These are phyloP conservation scores for Corrigiola litoralis DNA, from an alignment of 179 eudicot species.

Conservation along the genomic window DNA sequence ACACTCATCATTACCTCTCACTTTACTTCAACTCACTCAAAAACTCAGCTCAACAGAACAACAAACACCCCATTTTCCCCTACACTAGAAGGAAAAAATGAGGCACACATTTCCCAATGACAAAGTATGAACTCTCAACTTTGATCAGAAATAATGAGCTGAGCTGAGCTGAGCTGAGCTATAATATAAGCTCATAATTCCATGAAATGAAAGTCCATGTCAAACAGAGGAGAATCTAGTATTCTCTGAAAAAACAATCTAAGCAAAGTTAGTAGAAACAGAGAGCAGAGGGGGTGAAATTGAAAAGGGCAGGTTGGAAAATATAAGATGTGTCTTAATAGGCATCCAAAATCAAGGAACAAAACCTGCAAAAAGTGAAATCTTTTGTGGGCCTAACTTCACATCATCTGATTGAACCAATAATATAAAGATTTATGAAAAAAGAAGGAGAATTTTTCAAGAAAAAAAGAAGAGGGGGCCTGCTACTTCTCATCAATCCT, in stretches of 20 bases:
- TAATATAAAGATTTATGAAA: too few species aligned
- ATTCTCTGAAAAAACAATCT: constrained; percentile 30
- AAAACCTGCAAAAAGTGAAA: constrained; percentile 64
- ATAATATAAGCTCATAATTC: neutral
- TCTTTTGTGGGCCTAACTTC: constrained; percentile 60
- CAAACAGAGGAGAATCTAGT: constrained; percentile 35
- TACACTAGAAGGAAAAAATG: neutral
- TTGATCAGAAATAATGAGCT: constrained; percentile 21
- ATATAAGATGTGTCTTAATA: constrained; percentile 26
- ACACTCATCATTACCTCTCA: constrained; percentile 11
- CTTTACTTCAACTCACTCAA: constrained; percentile 13
- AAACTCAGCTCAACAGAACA: constrained; percentile 13
- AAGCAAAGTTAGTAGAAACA: too few species aligned
- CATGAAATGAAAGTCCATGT: constrained; percentile 6
- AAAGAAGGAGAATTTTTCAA: constrained; percentile 5
- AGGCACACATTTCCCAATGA: constrained; percentile 26
- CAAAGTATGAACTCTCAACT: constrained; percentile 2
- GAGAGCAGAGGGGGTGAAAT: too few species aligned
- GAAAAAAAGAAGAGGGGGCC: constrained; percentile 1
- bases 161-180: too few species aligned
- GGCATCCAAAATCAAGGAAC: constrained; percentile 62
- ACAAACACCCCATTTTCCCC: neutral
- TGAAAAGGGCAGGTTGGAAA: neutral
- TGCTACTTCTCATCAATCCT: constrained; percentile 24
- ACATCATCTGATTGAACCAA: constrained; percentile 17